phyloP scores from a whole-genome alignment of 2,329 filamentous ascomycete species.

The Graphilbum ipis-grandicollis region DNA sequence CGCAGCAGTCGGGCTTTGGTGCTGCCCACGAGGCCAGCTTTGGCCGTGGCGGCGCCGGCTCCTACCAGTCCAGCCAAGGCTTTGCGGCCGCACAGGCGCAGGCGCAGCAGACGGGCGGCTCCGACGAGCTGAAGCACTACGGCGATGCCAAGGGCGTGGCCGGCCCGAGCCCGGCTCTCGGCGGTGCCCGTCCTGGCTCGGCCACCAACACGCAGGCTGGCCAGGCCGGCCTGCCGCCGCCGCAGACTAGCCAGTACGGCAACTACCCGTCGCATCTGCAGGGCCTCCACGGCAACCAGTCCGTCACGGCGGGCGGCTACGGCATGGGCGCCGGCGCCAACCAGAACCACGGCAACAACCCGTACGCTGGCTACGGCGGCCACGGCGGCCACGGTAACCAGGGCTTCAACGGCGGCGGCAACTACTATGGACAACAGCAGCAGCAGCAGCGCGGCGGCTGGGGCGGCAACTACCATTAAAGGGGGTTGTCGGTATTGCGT shows the following conservation, averaged over 20 bases:
- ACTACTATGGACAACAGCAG: conserved; percentile 29
- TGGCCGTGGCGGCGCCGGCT: conserved; percentile 27
- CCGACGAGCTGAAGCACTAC: conserved; percentile 42
- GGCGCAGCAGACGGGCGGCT: conserved; percentile 21
- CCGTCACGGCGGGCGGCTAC: conserved; percentile 27
- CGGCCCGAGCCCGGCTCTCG: conserved; percentile 39
- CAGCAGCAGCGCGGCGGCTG: conserved; percentile 31
- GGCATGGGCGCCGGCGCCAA: conserved; percentile 32
- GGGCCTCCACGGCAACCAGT: conserved; percentile 30
- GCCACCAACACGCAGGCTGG: conserved; percentile 35
- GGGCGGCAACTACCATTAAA: conserved; percentile 38
- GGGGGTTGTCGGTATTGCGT: too few species aligned
- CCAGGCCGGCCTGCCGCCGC: conserved; percentile 36
- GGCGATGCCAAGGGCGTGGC: conserved; percentile 35
- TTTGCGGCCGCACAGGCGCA: conserved; percentile 33
- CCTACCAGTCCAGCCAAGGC: conserved; percentile 35
- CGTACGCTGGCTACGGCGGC: conserved; percentile 35
- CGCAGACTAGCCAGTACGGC: conserved; percentile 34
- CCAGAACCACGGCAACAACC: conserved; percentile 35
- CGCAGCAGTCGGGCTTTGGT: conserved; percentile 32
- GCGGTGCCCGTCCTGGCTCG: conserved; percentile 38
- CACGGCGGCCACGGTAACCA: conserved; percentile 26
- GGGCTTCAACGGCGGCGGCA: conserved; percentile 26
- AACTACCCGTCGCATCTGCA: conserved; percentile 38
- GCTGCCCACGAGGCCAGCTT: conserved; percentile 35